These are phyloP conservation scores for Lathyrus aphaca DNA, from an alignment of 306 rosid species.

Conservation along the genomic window DNA sequence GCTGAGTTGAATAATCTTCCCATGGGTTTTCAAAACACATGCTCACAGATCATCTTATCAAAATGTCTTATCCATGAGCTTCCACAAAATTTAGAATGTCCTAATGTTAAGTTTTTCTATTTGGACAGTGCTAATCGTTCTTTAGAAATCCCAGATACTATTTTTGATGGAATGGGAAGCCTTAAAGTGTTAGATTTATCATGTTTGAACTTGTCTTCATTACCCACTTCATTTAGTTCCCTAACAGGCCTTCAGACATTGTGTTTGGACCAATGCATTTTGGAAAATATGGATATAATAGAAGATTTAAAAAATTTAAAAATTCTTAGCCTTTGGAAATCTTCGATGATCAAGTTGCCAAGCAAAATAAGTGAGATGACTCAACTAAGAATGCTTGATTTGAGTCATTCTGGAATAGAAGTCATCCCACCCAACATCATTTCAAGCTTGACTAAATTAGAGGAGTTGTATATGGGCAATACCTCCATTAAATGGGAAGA, in stretches of 20 bases:
- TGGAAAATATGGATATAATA: slow-evolving; percentile 1
- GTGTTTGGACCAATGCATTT: background rate
- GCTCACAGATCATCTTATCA: background rate
- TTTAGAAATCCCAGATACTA: background rate
- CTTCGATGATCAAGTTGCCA: background rate
- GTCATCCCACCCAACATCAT: slow-evolving; percentile 8
- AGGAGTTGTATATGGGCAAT: slow-evolving; percentile 10
- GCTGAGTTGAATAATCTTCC: background rate
- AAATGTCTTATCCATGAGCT: background rate
- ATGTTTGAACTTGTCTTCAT: background rate
- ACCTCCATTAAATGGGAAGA: slow-evolving; percentile 5
- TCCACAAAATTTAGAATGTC: slow-evolving; percentile 10
- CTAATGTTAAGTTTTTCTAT: background rate
- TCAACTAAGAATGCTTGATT: slow-evolving; percentile 10
- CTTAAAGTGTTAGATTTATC: background rate
- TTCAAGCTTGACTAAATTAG: slow-evolving; percentile 9
- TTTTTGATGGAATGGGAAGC: slow-evolving; percentile 11
- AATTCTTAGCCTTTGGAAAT: background rate
- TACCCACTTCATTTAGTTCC: slow-evolving; percentile 9
- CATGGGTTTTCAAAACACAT: background rate
- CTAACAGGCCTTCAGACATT: background rate
- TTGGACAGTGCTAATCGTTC: background rate
- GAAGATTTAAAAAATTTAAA: background rate
- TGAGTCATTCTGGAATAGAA: slow-evolving; percentile 13
- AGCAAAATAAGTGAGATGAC: background rate